Evolutionary conservation across 1,284 basidiomycete species (phyloP), one percentile per base, ranked within the genome.

Genomic region (Irpex sp.): DNA sequence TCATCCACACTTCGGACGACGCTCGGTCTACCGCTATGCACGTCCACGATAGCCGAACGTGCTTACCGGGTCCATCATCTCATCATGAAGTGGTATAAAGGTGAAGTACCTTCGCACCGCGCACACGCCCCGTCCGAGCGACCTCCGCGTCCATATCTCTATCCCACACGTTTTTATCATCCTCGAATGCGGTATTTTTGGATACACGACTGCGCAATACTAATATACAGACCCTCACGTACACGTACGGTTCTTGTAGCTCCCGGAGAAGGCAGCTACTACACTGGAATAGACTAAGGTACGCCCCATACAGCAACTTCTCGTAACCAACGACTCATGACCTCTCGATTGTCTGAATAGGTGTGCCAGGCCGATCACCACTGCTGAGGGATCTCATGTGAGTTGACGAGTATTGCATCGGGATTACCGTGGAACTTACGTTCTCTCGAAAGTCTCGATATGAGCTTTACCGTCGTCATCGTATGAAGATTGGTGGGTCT

Each of bases 371-470:
- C 17, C 17, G 11, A 46, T 51, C 19, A 17, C 17, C 19, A 21
- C 49, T 46, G 39, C 49, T 51, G n/a, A 17, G 17, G 49, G 17
- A 17, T 19, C 49, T 9, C 17, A 26, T 51, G 21, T 19, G 49
- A 17, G 17, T 26, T 19, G 19, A 9, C 49, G 8, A 17, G 17
- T 51, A 17, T 51, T 17, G 49, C 21, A 51, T 13, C 13, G 3
- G 17, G 49, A 46, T n/a, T 33, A 6, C 31, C 31, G 5, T 33
- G 39, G 39, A 46, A 46, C 54, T 63, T 47, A 63, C 37, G 53
- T 60, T n/a, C 36, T 43, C 62, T 68, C 65, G 63, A 70, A 61
- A 26, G 62, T 63, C 59, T 69, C 62, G 58, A 66, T 65, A 58
- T 63, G 57, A 19, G 60, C 46, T 60, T 69, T 68, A 57, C 63